Percentiles rank a stretch among this genome's conserved stretches.
These are phyloP conservation scores for Angophora floribunda DNA, from an alignment of 345 rosid genomes.

Conservation along the genomic window DNA sequence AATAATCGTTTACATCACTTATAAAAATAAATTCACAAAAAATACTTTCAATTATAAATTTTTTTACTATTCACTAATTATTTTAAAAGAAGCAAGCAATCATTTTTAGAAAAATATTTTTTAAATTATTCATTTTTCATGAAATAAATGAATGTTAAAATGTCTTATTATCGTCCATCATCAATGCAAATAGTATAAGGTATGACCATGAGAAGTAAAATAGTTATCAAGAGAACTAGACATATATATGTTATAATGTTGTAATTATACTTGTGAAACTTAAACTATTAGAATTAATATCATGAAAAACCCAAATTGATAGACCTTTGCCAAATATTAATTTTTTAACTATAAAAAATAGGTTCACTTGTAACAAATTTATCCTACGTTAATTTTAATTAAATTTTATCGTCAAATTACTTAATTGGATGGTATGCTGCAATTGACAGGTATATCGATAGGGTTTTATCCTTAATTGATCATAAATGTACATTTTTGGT, in stretches of 20 bases:
- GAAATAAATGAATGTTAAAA: background rate
- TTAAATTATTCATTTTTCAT: background rate
- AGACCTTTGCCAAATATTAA: too few species aligned
- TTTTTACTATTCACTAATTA: background rate
- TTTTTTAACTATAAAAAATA: too few species aligned
- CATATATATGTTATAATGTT: background rate
- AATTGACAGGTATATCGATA: background rate
- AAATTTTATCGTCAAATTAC: too few species aligned
- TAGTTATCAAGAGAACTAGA: background rate
- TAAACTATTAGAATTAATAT: background rate
- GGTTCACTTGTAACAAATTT: too few species aligned
- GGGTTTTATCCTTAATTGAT: too few species aligned
- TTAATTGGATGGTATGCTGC: rapidly evolving
- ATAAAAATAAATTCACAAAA: background rate
- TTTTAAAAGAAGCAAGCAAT: rapidly evolving
- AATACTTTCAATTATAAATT: background rate
- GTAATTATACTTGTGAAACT: background rate
- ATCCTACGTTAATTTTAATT: rapidly evolving
- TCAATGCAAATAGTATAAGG: background rate
- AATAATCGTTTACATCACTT: background rate
- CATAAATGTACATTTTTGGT: rapidly evolving
- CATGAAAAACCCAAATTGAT: too few species aligned
- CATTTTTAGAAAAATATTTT: background rate
- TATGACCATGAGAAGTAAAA: background rate
- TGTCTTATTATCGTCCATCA: background rate